Evolutionary conservation across 768 basidiomycete genomes (phyloP).

Genomic region (Kwoniella pini): DNA sequence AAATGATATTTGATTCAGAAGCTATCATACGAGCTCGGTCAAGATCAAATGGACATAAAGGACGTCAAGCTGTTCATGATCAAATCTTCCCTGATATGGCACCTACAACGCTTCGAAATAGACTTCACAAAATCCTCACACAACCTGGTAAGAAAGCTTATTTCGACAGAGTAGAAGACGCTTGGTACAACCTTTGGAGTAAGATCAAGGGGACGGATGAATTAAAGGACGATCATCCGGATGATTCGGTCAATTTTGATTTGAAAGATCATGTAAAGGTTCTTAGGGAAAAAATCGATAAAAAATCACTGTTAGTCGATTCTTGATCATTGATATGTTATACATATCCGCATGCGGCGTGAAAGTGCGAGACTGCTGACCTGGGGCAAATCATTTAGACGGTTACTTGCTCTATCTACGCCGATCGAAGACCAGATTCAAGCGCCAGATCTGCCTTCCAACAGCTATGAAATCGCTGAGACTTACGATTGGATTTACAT

Average conservation of each 20-base stretch:
- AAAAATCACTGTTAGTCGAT: conserved; percentile 79
- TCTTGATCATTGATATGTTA: too few relatives aligned
- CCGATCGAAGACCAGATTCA: conserved; percentile 16
- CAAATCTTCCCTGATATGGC: conserved; percentile 69
- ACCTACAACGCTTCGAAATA: conserved; percentile 17
- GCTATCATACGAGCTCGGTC: conserved; percentile 80
- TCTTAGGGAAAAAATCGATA: conserved; percentile 77
- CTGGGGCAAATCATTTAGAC: not conserved
- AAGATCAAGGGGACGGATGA: conserved; percentile 67
- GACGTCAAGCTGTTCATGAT: conserved; percentile 67
- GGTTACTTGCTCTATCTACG: conserved; percentile 20
- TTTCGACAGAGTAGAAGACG: conserved; percentile 73
- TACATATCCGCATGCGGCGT: too few relatives aligned
- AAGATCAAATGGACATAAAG: conserved; percentile 60
- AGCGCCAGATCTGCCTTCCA: conserved; percentile 28
- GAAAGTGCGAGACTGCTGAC: conserved; percentile 61
- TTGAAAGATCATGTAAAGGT: conserved; percentile 79
- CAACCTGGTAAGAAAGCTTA: conserved; percentile 73
- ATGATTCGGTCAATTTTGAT: conserved; percentile 72
- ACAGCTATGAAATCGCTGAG: conserved; percentile 12
- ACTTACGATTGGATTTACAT: conserved; percentile 23
- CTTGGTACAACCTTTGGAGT: conserved; percentile 77
- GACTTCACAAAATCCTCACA: conserved; percentile 62
- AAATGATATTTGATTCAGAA: conserved; percentile 79
- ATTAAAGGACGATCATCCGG: conserved; percentile 71